Evolutionary conservation across 2,329 filamentous ascomycete species (phyloP).

Genomic region (Exophiala dermatitidis): DNA sequence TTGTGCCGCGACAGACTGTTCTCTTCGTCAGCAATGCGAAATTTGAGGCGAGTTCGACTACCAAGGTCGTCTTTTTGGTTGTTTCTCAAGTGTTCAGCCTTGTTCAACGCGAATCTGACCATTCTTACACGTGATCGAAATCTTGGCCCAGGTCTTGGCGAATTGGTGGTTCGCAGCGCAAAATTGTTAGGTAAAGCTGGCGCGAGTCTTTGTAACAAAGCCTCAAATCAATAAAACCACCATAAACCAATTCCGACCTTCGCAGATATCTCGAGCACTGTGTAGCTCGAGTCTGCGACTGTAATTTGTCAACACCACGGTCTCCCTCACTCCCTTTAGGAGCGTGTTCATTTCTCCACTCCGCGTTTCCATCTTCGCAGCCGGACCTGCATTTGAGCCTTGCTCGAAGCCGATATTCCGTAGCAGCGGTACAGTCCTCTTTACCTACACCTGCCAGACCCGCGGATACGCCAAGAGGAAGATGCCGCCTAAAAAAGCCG

Average conservation of each 20-base stretch:
- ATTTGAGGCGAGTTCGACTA: too few relatives aligned
- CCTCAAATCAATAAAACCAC: too few relatives aligned
- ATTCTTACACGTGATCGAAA: too few relatives aligned
- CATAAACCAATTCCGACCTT: background rate
- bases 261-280: slow-evolving; percentile 14
- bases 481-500: slow-evolving; percentile 94
- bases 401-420: slow-evolving; percentile 24
- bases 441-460: slow-evolving; percentile 5
- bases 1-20: too few relatives aligned
- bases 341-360: slow-evolving; percentile 49
- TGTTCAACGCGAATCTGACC: too few relatives aligned
- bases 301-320: slow-evolving; percentile 3
- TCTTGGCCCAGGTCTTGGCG: too few relatives aligned
- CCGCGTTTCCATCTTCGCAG: slow-evolving; percentile 52
- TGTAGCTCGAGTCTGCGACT: slow-evolving; percentile 12
- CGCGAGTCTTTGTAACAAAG: too few relatives aligned
- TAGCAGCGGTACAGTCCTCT: slow-evolving; percentile 8
- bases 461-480: slow-evolving; percentile 57
- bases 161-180: too few relatives aligned
- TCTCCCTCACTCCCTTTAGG: slow-evolving; percentile 3
- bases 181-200: too few relatives aligned
- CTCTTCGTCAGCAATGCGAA: too few relatives aligned
- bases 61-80: too few relatives aligned
- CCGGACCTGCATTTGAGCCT: slow-evolving; percentile 57
- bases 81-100: too few relatives aligned